Evolutionary conservation across 2,329 filamentous ascomycete genomes (phyloP).

Genomic region (Exophiala dermatitidis): DNA sequence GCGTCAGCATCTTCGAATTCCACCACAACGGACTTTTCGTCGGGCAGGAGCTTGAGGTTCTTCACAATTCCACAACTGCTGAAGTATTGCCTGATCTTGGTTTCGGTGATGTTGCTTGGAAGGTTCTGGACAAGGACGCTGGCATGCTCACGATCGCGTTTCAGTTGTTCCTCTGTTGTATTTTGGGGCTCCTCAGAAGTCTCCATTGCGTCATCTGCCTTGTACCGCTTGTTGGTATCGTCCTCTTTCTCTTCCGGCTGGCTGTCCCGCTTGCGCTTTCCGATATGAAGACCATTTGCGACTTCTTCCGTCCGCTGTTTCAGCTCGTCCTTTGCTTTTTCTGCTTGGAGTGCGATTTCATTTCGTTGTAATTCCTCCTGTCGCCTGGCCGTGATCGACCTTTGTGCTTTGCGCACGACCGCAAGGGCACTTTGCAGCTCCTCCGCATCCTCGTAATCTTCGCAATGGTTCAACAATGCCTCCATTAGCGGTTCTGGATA

Average conservation of each 20-base stretch:
- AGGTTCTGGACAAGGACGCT: conserved; percentile 75
- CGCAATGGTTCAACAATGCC: conserved; percentile 53
- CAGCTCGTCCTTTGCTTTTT: conserved; percentile 29
- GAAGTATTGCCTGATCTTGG: conserved; percentile 80
- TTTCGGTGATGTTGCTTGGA: conserved; percentile 61
- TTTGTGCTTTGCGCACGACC: conserved; percentile 62
- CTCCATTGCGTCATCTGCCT: conserved; percentile 35
- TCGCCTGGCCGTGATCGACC: conserved; percentile 56
- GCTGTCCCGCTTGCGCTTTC: conserved; percentile 71
- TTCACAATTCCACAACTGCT: conserved; percentile 81
- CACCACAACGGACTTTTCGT: conserved; percentile 65
- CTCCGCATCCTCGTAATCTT: conserved; percentile 77
- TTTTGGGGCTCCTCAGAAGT: conserved; percentile 34
- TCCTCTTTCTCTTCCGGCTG: conserved; percentile 48
- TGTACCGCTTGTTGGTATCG: conserved; percentile 59
- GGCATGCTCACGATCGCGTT: conserved; percentile 84
- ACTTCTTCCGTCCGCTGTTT: conserved; percentile 24
- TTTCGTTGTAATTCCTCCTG: conserved; percentile 59
- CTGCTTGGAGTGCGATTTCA: conserved; percentile 29
- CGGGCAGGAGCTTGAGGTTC: conserved; percentile 61
- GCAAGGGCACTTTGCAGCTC: conserved; percentile 68
- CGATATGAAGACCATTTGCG: conserved; percentile 27
- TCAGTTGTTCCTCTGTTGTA: conserved; percentile 40
- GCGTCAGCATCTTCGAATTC: conserved; percentile 80
- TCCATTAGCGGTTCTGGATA: conserved; percentile 47